Conservation (phyloP, 345 rosid species). For the Pseudoturritis turrita region DNA sequence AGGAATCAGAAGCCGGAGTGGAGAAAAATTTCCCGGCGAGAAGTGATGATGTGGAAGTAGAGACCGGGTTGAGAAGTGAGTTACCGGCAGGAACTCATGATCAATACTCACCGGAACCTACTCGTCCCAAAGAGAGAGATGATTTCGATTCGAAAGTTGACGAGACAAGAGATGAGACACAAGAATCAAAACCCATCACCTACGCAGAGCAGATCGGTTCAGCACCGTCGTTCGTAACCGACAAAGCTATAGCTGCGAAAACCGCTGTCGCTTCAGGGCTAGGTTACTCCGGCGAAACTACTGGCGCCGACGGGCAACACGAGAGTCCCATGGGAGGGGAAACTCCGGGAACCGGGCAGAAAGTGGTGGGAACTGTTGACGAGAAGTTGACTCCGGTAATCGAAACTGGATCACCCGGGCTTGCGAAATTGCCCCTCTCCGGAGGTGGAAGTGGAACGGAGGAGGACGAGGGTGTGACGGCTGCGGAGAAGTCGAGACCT, state of each 20-base stretch:
- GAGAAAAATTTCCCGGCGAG: not conserved
- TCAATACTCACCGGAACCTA: slow-evolving; percentile 42
- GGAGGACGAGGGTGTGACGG: slow-evolving; percentile 35
- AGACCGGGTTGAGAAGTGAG: slow-evolving; percentile 13
- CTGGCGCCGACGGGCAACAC: not conserved
- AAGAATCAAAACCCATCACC: slow-evolving; percentile 30
- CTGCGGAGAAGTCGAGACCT: slow-evolving; percentile 55
- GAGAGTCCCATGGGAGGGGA: not conserved
- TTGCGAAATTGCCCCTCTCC: slow-evolving; percentile 27
- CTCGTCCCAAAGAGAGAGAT: not conserved
- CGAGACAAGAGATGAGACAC: slow-evolving; percentile 4
- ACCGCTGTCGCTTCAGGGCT: slow-evolving; percentile 45
- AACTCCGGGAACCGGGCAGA: not conserved
- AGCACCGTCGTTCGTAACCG: slow-evolving; percentile 34
- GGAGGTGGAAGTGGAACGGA: not conserved
- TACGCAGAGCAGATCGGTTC: slow-evolving; percentile 37
- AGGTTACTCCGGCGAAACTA: slow-evolving; percentile 34
- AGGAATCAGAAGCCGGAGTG: not conserved
- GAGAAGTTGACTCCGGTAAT: slow-evolving; percentile 39
- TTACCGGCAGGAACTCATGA: slow-evolving; percentile 29
- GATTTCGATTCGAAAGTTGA: not conserved
- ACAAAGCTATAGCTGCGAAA: slow-evolving; percentile 35
- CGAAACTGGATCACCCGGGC: slow-evolving; percentile 33
- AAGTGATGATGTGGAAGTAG: slow-evolving; percentile 4
- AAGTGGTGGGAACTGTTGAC: slow-evolving; percentile 28